Conservation (phyloP, 192 early-diverging fungal genomes). For the Gryganskiella cystojenkinii region DNA sequence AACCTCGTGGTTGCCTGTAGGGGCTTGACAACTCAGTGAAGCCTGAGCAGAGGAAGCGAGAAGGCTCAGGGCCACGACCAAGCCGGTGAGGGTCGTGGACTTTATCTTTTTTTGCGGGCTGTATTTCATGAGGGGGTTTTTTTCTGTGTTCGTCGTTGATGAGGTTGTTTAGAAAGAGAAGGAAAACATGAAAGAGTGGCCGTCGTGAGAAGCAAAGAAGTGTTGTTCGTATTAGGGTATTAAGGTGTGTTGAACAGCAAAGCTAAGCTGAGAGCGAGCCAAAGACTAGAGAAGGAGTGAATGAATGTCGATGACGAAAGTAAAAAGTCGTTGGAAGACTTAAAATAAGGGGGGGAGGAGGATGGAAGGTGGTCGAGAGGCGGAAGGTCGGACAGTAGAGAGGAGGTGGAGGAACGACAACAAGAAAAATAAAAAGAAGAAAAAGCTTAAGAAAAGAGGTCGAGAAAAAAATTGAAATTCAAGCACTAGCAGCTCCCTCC, state of each 20-base stretch:
- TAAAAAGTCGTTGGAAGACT: neutral
- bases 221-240: neutral
- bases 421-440: neutral
- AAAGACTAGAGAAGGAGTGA: no score
- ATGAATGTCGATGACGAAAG: neutral
- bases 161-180: no score
- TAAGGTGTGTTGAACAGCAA: neutral
- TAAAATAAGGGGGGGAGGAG: neutral
- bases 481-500: neutral
- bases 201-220: neutral
- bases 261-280: no score
- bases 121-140: no score
- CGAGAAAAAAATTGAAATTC: neutral
- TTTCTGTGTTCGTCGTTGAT: no score
- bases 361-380: neutral
- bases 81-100: no score
- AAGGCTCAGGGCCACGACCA: neutral
- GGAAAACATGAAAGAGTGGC: no score
- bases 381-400: neutral
- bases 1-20: neutral
- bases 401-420: neutral
- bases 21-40: constrained; percentile 14
- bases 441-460: neutral
- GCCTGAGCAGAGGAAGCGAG: constrained; percentile 2
- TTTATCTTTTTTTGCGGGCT: no score